Base-by-base conservation (phyloP, 805 yeast species). In the Candida saitoana region DNA sequence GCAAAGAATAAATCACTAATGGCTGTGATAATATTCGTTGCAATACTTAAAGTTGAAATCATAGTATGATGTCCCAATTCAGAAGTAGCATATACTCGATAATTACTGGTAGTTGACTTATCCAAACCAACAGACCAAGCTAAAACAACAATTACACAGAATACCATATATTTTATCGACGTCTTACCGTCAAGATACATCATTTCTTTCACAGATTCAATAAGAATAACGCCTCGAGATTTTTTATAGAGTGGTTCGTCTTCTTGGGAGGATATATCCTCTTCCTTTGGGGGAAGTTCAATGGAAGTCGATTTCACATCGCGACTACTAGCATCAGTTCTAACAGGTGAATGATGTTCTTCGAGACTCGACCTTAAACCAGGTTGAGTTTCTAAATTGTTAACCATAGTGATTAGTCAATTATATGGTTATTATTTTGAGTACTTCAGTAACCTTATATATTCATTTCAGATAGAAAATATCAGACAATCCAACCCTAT, bases 71-170 rank as follows among this genome's bases (percentile, higher is more conserved):
- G 38, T 24, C 41, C 35, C 41, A 49, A 56, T 27, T 49, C 42
- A 8, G 59, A 52, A 9, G 60, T 48, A 15, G 60, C 60, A 43
- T 56, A 62, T n/a, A 74, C 71, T 12, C 54, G 49, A 42, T 64
- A 65, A 41, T 46, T 56, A 33, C 44, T 55, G 4, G 67, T 60
- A 27, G 71, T 63, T 3, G 56, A 43, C 7, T 50, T 44, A 41
- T 65, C 65, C 20, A 66, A 54, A 22, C 60, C 45, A 17, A 58
- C 46, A 20, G 52, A 50, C 66, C 64, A 62, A 3, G 63, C 51
- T 42, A 55, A 49, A 27, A 51, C 40, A 39, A 54, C 55, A 32
- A 57, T 38, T 29, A 17, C 36, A 45, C 33, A 42, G 31, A 47
- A 51, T 18, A 45, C 45, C 43, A 32, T 39, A 36, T 46, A 24